Base-by-base conservation (phyloP, 2,329 filamentous ascomycete species). In the Fusarium nelsonii region DNA sequence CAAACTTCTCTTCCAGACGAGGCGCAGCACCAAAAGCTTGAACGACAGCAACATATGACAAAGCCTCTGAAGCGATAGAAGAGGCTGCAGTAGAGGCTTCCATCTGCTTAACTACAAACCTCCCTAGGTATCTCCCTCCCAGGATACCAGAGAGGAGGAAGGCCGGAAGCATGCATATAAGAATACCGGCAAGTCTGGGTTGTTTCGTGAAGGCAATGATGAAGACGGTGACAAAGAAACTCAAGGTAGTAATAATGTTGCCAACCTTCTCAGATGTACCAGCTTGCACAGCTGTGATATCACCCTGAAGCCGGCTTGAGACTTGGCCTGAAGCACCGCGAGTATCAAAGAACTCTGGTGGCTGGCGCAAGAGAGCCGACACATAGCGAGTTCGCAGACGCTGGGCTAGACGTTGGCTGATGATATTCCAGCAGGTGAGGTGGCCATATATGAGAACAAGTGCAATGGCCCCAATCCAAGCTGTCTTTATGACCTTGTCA, bases 221-320 rank as follows among this genome's bases (percentile, higher is more conserved):
- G 66, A 90, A 92, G 9, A 89, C 87, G 0, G 90, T 88, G 55
- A 91, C 75, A 74, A 92, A 91, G 76, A 91, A 92, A 6, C 87
- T 87, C 11, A 87, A 74, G 49, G 84, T 88, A 32, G 85, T 84
- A 4, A 92, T 82, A 66, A 86, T 84, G 34, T 91, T 85, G 51
- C 90, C 90, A 18, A 91, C 89, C 76, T 92, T 92, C 76, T 92
- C 90, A 1, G 87, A 89, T 0, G 89, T 91, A n/a, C 90, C 90
- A 0, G 85, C 84, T 70, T 90, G 90, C 44, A 92, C 87, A 1
- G 87, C 85, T 53, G 89, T 85, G 40, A 92, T 89, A 70, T 92
- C 90, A 59, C 84, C 84, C 73, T 88, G 88, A 37, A 92, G 83
- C 14, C 89, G 83, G n/a, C 87, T 86, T 2, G 87, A 84, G 14